Conservation (phyloP, 2,329 filamentous ascomycete species). For the Paraphaeosphaeria minitans region DNA sequence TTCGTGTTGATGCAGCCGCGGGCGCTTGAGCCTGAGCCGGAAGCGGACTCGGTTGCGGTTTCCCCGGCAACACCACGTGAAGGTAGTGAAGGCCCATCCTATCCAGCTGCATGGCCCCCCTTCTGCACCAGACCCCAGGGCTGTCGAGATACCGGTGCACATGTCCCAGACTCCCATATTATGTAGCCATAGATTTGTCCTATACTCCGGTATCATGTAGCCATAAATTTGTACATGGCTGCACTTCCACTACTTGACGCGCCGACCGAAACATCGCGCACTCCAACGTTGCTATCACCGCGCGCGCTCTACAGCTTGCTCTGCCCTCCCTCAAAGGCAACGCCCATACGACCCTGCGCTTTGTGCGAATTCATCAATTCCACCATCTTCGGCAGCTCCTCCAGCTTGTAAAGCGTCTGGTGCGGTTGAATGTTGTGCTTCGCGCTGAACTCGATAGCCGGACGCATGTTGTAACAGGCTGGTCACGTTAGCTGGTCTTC, state of each 20-base stretch:
- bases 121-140: too few relatives aligned
- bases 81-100: not conserved
- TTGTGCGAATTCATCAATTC: slow-evolving; percentile 41
- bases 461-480: slow-evolving; percentile 45
- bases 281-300: too few relatives aligned
- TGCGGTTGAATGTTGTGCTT: slow-evolving; percentile 42
- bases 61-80: not conserved
- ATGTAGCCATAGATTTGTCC: not conserved
- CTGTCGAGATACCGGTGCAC: too few relatives aligned
- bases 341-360: slow-evolving; percentile 38
- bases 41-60: slow-evolving; percentile 1
- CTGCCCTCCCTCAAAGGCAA: slow-evolving; percentile 27
- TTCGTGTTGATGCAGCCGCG: slow-evolving; percentile 7
- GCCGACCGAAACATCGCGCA: too few relatives aligned
- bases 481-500: slow-evolving; percentile 51
- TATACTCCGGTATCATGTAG: not conserved
- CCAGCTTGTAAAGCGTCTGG: slow-evolving; percentile 34
- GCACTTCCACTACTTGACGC: not conserved
- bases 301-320: not conserved
- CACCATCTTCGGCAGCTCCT: slow-evolving; percentile 44
- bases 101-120: too few relatives aligned
- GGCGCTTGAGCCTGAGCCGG: not conserved
- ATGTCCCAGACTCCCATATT: not conserved
- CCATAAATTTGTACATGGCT: not conserved
- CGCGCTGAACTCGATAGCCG: slow-evolving; percentile 41